Conservation (phyloP, 2,329 filamentous ascomycete species). For the Fusarium papillatum region DNA sequence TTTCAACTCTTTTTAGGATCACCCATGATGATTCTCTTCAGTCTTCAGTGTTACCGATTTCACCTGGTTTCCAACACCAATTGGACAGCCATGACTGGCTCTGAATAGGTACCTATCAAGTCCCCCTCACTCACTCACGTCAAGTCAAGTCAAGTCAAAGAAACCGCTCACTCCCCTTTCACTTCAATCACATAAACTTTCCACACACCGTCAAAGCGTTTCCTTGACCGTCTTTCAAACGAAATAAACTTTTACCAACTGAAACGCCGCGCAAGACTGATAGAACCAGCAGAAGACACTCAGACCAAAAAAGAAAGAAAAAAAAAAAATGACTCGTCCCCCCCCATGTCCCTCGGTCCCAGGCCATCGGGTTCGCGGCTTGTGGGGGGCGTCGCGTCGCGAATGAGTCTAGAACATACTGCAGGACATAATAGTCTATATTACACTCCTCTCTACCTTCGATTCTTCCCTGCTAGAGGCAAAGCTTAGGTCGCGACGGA, state of each 20-base stretch:
- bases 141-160: too few relatives aligned
- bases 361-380: background rate
- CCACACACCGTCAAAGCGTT: background rate
- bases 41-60: background rate
- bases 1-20: background rate
- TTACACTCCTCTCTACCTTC: background rate
- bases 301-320: background rate
- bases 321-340: conserved; percentile 4
- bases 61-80: background rate
- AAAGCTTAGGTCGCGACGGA: conserved; percentile 1
- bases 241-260: background rate
- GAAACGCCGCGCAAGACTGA: background rate
- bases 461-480: background rate
- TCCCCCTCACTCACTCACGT: too few relatives aligned
- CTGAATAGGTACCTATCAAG: too few relatives aligned
- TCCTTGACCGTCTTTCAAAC: background rate
- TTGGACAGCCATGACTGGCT: background rate
- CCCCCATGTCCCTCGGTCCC: background rate
- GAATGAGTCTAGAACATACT: background rate
- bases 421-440: background rate
- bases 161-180: background rate
- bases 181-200: background rate
- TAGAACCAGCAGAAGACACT: background rate
- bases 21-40: background rate
- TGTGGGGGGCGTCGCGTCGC: background rate